Evolutionary conservation across 2,329 filamentous ascomycete species (phyloP), one percentile per base, ranked within the genome.

Genomic region (Dothistroma pini): DNA sequence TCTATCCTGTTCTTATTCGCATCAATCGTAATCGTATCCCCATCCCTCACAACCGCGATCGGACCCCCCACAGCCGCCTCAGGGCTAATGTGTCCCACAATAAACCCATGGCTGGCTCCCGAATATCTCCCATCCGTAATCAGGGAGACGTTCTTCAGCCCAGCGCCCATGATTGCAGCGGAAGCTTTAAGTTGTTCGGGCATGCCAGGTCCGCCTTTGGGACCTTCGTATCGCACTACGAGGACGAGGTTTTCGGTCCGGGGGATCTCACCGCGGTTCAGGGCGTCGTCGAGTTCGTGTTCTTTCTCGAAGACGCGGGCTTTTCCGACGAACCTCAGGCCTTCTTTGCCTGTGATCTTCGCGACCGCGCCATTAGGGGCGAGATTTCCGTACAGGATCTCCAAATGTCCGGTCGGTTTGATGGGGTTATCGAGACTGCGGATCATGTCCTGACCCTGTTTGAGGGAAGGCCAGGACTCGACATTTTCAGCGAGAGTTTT

Each of bases 271-370:
- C 91, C 88, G 21, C 79, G 79, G 25, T 86, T 87, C 12, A 97
- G 81, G 0, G 93, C 92, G 0, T 81, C 77, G 74, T 96, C 87
- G 50, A 97, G 86, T 68, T 88, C 83, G 68, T 86, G 82, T 76
- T 97, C 93, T 71, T 95, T 93, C 76, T 97, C 81, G 75, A 95
- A 97, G 51, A 96, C 90, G 21, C 87, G 83, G 0, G 91, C 93
- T 66, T 86, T 86, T 54, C 93, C 93, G 0, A 83, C 88, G 76
- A 97, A 97, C 12, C 78, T 80, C 7, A 92, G 83, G 2, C 93
- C 93, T 75, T 97, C 93, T 75, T 97, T 97, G 38, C 93, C 93
- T 0, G 93, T 97, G 75, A 97, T 97, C 77, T 97, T 97, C 62
- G 92, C 93, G 1, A 97, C 93, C 0, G 93, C 90, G 35, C 93